These are phyloP conservation scores for Hypoxylon sp. DNA, from an alignment of 2,329 filamentous ascomycete genomes.

Conservation along the genomic window DNA sequence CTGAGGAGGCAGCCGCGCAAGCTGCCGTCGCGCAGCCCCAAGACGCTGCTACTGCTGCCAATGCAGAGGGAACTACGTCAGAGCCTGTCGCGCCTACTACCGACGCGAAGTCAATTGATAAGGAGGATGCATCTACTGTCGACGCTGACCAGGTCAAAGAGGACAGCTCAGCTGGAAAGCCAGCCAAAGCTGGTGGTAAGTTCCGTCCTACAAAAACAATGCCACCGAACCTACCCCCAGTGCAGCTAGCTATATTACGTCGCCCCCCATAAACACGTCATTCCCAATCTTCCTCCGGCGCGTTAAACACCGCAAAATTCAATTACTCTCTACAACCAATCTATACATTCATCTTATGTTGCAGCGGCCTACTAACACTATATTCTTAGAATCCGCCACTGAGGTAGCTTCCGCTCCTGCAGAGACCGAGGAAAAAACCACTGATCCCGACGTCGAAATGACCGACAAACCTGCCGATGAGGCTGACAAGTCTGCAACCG, in stretches of 20 bases:
- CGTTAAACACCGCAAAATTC: constrained; percentile 14
- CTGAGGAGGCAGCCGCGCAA: constrained; percentile 52
- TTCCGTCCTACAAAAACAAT: constrained; percentile 23
- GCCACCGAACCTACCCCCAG: constrained; percentile 22
- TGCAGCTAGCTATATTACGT: constrained; percentile 22
- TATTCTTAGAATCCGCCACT: constrained; percentile 32
- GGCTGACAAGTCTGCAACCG: constrained; percentile 40
- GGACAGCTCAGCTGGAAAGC: constrained; percentile 35
- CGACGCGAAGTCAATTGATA: constrained; percentile 46
- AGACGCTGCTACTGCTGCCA: constrained; percentile 40
- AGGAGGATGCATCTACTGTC: constrained; percentile 42
- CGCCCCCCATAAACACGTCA: constrained; percentile 31
- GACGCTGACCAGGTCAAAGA: constrained; percentile 36
- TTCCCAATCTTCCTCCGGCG: constrained; percentile 10
- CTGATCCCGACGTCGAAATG: constrained; percentile 54
- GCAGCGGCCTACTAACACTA: constrained; percentile 47
- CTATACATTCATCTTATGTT: constrained; percentile 6
- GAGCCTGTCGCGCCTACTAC: constrained; percentile 46
- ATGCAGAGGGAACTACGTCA: constrained; percentile 37
- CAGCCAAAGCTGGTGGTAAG: constrained; percentile 46
- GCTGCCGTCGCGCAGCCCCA: constrained; percentile 50
- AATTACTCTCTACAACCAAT: constrained; percentile 13
- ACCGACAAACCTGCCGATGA: constrained; percentile 51
- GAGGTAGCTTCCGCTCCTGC: constrained; percentile 43
- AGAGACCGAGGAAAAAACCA: constrained; percentile 49